These are phyloP conservation scores for Elymus sibiricus DNA, from an alignment of 176 grass and related monocot species.

Conservation along the genomic window DNA sequence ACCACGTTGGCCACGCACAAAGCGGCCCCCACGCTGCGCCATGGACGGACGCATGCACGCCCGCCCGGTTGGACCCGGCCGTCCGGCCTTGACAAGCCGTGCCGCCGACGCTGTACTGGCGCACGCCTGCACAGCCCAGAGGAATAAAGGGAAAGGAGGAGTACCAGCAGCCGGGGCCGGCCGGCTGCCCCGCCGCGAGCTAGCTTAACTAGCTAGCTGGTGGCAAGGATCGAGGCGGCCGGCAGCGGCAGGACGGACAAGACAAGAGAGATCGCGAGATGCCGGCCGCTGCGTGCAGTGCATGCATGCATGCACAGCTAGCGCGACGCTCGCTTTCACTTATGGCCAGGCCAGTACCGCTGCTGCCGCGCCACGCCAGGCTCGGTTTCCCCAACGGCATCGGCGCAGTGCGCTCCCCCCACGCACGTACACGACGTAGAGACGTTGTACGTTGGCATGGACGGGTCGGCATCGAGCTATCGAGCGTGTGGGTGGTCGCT, in stretches of 20 bases:
- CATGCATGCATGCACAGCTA: not conserved
- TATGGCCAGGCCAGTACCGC: not conserved
- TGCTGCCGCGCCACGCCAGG: not conserved
- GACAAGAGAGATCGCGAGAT: conserved; percentile 8
- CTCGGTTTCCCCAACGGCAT: not conserved
- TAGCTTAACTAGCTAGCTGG: not conserved
- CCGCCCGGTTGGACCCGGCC: not conserved
- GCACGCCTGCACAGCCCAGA: not conserved
- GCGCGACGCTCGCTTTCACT: not conserved
- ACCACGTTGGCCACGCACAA: not conserved
- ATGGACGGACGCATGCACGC: too few species aligned
- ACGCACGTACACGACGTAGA: not conserved
- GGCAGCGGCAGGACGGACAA: conserved; percentile 9
- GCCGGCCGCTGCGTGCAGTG: not conserved
- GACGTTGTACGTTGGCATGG: not conserved
- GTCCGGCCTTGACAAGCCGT: not conserved
- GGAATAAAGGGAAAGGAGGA: conserved; percentile 1
- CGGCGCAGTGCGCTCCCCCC: not conserved
- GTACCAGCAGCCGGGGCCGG: not conserved
- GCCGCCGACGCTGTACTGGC: not conserved
- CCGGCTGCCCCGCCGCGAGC: not conserved
- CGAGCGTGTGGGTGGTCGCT: not conserved
- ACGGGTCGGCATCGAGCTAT: not conserved
- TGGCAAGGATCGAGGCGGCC: not conserved
- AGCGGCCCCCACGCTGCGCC: not conserved